phyloP scores from a whole-genome alignment of 2,329 filamentous ascomycete species.

The Talaromyces pinophilus region DNA sequence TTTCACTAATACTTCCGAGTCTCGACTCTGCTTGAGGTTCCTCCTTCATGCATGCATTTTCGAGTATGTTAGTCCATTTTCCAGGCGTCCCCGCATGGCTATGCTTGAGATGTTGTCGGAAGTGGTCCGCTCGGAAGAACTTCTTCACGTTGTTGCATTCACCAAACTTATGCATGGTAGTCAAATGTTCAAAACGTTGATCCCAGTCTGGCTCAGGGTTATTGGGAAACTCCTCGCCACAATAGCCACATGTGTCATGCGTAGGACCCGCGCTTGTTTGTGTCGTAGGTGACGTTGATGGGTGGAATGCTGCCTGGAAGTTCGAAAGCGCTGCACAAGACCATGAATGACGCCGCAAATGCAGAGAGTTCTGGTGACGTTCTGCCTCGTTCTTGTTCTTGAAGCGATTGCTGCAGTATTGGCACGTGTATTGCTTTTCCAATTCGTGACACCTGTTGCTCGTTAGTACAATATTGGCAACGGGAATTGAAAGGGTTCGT shows the following conservation, averaged over 20 bases:
- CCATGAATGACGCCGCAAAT: slow-evolving; percentile 92
- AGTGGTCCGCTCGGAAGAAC: slow-evolving; percentile 96
- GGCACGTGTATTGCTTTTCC: slow-evolving; percentile 94
- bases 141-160: slow-evolving; percentile 99
- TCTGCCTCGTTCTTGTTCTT: slow-evolving; percentile 99
- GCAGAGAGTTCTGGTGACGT: slow-evolving; percentile 91
- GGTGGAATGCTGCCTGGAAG: slow-evolving; percentile 82
- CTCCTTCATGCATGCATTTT: slow-evolving; percentile 95
- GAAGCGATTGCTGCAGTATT: slow-evolving; percentile 90
- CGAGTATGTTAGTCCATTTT: slow-evolving; percentile 98
- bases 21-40: slow-evolving; percentile 52
- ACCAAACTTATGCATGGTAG: slow-evolving; percentile 90
- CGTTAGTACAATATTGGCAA: not conserved
- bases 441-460: slow-evolving; percentile 73
- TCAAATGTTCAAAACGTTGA: slow-evolving; percentile 79
- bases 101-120: slow-evolving; percentile 96
- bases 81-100: slow-evolving; percentile 94
- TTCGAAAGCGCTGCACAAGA: slow-evolving; percentile 82
- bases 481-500: not conserved
- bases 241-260: slow-evolving; percentile 86
- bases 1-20: slow-evolving; percentile 30
- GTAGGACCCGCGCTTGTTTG: slow-evolving; percentile 41
- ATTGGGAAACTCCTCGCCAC: slow-evolving; percentile 85
- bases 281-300: slow-evolving; percentile 58
- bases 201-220: slow-evolving; percentile 82